Base-by-base conservation (phyloP, 2,329 filamentous ascomycete genomes). In the Colletotrichum cereale region DNA sequence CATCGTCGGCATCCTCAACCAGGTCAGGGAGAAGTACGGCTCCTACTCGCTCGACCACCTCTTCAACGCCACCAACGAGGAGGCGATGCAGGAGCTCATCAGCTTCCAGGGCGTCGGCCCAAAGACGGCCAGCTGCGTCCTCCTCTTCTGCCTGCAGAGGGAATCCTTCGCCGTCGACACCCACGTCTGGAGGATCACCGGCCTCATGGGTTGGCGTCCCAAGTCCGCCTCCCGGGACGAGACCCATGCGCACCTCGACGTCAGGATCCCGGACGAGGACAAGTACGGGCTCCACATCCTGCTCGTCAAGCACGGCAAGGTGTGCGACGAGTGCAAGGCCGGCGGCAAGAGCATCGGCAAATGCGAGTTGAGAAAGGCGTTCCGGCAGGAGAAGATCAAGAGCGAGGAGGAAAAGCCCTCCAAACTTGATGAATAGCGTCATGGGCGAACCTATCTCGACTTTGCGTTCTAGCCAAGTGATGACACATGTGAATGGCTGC, bases 1-100 rank as follows among this genome's bases (percentile, higher is more conserved):
- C 75, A 93, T 96, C 75, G 89, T 95, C 74, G 81, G 82, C 44
- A 91, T 94, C 64, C 82, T 96, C 76, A 82, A 87, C 58, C 90
- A 93, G 77, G 92, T 91, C 47, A 84, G 88, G 63, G 78, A 75
- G 29, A 75, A 76, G 38, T 79, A 85, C 75, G 84, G 84, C 5
- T 55, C 26, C 1, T 86, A 86, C 75, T 84, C 84, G 21, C 80
- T 88, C 2, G 85, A 89, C 67, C 84, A 87, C 74, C 78, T 89
- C 16, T 85, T 86, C 58, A 72, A 74, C 7, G 77, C 78, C 12
- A 77, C 77, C 2, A 81, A 85, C 74, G 83, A 84, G 10, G 85
- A 85, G 10, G 85, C 84, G 52, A 87, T 88, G 84, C 76, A 78
- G 52, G 85, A 87, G 78, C 78, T 89, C 73, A 80, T 87, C 56